Base-by-base conservation (phyloP, 139 green algal species). In the Zygnema cylindricum region DNA sequence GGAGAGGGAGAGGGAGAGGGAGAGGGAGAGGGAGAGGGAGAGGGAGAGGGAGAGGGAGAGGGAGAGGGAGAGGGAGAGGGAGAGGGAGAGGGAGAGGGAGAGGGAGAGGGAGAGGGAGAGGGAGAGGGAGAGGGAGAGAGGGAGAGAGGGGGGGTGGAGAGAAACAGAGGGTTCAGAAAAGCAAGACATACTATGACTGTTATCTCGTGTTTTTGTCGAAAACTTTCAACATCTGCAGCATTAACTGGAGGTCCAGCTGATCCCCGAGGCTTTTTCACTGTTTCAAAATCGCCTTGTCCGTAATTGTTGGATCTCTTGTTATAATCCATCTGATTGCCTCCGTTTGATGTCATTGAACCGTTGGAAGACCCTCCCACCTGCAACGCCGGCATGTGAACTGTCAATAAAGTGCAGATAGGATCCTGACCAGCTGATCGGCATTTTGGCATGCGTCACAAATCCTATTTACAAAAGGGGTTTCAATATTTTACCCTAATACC, bases 111-210 rank as follows among this genome's bases (percentile, higher is more conserved):
- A 22, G 2, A 85, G 40, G 81, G 41, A 16, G 39, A 69, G 77
- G 0, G 81, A 2, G 69, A 82, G 1, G 23, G 77, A 82, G 49
- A 54, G 77, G 11, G 77, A 84, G 21, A 39, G 77, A 77, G 40
- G 49, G 77, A 11, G 11, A 85, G 25, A 85, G 1, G 11, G 1
- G n/a, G n/a, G n/a, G n/a, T n/a, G n/a, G n/a, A n/a, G n/a, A n/a
- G n/a, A n/a, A n/a, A n/a, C n/a, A n/a, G n/a, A n/a, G n/a, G n/a
- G n/a, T n/a, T n/a, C n/a, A n/a, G 30, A 32, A 0, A 54, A 21
- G 32, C 22, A 55, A 86, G 3, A 90, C 86, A 69, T 57, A 91
- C 86, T 22, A 91, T n/a, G 39, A 91, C 86, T 43, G 86, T 91
- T 38, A 91, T 91, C 82, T 91, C 86, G 35, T 90, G 82, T 7